phyloP scores from a whole-genome alignment of 257 asterid species.

The Solanum etuberosum region DNA sequence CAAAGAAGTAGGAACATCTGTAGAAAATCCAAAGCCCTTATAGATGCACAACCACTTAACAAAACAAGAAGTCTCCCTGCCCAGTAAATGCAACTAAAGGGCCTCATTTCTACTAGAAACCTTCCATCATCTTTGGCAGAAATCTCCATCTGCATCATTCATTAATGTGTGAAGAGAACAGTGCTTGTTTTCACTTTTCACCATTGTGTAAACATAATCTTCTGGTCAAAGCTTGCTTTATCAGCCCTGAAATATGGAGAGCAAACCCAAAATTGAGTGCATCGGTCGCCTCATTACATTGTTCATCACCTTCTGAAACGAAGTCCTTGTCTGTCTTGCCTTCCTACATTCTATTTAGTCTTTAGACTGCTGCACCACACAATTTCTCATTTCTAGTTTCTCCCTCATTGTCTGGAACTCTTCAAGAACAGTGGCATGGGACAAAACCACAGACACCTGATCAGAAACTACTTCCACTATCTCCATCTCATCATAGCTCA shows the following conservation, averaged over 20 bases:
- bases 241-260: slow-evolving; percentile 18
- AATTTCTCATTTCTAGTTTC: slow-evolving; percentile 18
- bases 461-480: slow-evolving; percentile 41
- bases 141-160: slow-evolving; percentile 30
- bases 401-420: slow-evolving; percentile 25
- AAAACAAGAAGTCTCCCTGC: slow-evolving; percentile 25
- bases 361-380: slow-evolving; percentile 17
- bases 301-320: slow-evolving; percentile 32
- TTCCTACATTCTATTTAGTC: slow-evolving; percentile 11
- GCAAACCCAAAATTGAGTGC: slow-evolving; percentile 27
- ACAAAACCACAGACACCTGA: slow-evolving; percentile 31
- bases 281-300: slow-evolving; percentile 31
- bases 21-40: slow-evolving; percentile 21
- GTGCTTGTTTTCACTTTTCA: slow-evolving; percentile 15
- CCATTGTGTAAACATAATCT: slow-evolving; percentile 15
- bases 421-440: slow-evolving; percentile 29
- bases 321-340: slow-evolving; percentile 26
- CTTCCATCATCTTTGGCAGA: slow-evolving; percentile 27
- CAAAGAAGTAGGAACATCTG: slow-evolving; percentile 17
- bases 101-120: slow-evolving; percentile 21
- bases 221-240: slow-evolving; percentile 17
- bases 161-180: slow-evolving; percentile 19
- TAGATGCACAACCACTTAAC: slow-evolving; percentile 22
- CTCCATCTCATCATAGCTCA: slow-evolving; percentile 27
- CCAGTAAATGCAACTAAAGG: slow-evolving; percentile 22